These are phyloP conservation scores for Trichoderma gamsii DNA, from an alignment of 495 filamentous ascomycete genomes.

Conservation along the genomic window DNA sequence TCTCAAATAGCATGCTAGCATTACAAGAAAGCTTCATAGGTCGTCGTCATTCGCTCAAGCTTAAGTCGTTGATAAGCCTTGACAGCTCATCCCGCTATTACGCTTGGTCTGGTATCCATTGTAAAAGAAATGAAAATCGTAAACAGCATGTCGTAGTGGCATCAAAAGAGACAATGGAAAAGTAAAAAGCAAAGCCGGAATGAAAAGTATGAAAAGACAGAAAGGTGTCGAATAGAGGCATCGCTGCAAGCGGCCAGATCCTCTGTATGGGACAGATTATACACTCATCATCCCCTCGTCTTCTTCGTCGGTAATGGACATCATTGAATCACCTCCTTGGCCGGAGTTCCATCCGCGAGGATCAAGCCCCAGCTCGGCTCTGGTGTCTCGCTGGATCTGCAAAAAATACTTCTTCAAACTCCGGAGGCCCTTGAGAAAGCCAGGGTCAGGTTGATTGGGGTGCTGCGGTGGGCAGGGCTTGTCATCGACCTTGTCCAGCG, in stretches of 20 bases:
- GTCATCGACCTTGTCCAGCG: constrained; percentile 60
- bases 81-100: not conserved
- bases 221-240: not conserved
- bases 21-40: constrained; percentile 1
- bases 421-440: constrained; percentile 81
- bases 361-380: constrained; percentile 45
- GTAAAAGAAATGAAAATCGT: constrained; percentile 2
- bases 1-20: not conserved
- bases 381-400: constrained; percentile 75
- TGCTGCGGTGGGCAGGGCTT: constrained; percentile 75
- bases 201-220: not conserved
- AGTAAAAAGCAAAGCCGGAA: not conserved
- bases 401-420: constrained; percentile 80
- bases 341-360: constrained; percentile 13
- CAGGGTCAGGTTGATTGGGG: constrained; percentile 73
- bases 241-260: not conserved
- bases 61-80: not conserved
- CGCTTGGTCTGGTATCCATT: not conserved
- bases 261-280: not conserved
- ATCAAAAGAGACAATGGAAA: not conserved
- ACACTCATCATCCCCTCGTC: constrained; percentile 15
- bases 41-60: constrained; percentile 10
- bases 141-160: not conserved
- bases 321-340: not conserved
- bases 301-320: constrained; percentile 1